Conservation (phyloP, 129 eudicot species). For the Daucus carota region DH1_v3.0 NC_030385.2:26252501-26253000, state of each 20-base stretch:
- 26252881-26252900: conserved; percentile 10
- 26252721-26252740: background rate
- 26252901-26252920: conserved; percentile 2
- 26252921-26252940: conserved; percentile 25
- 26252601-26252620: background rate
- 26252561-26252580: background rate
- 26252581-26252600: background rate
- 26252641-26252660: background rate
- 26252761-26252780: background rate
- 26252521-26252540: background rate
- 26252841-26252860: background rate
- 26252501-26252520: background rate
- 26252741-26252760: background rate
- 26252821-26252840: background rate
- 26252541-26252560: background rate
- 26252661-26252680: background rate
- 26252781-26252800: background rate
- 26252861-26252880: background rate
- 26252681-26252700: background rate
- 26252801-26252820: background rate
- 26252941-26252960: conserved; percentile 61
- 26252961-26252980: conserved; percentile 85
- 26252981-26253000: background rate
- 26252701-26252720: too few species aligned
- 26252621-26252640: background rate